These are phyloP conservation scores for Aspergillus nidulans DNA, from an alignment of 495 filamentous ascomycete genomes.

Conservation along the genomic window DNA sequence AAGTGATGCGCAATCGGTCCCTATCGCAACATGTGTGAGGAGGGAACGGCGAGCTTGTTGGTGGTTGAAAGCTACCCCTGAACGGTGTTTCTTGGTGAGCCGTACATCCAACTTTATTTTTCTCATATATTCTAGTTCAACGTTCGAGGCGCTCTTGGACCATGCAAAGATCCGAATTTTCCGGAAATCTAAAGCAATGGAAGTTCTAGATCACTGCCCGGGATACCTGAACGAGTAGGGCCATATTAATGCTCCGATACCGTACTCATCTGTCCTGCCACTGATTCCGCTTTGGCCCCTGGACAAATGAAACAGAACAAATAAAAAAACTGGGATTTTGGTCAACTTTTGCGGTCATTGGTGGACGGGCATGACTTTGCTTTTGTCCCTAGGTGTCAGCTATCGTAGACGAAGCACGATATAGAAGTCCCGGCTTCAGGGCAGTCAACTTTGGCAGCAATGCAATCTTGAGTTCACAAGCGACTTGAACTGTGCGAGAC, in stretches of 20 bases:
- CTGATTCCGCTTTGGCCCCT: slow-evolving; percentile 10
- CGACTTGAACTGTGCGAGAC: slow-evolving; percentile 8
- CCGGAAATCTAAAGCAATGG: slow-evolving; percentile 7
- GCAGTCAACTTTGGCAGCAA: not conserved
- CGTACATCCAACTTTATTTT: slow-evolving; percentile 22
- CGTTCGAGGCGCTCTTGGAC: slow-evolving; percentile 27
- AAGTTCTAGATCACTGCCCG: slow-evolving; percentile 29
- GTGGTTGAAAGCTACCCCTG: not conserved
- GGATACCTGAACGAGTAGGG: slow-evolving; percentile 5
- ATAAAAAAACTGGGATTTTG: slow-evolving; percentile 1
- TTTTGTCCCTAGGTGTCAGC: not conserved
- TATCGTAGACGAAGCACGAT: not conserved
- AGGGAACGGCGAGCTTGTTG: slow-evolving; percentile 8
- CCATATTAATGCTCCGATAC: slow-evolving; percentile 3
- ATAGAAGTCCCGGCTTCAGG: not conserved
- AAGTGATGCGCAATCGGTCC: slow-evolving; percentile 15
- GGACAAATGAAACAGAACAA: slow-evolving; percentile 8
- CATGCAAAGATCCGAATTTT: slow-evolving; percentile 20
- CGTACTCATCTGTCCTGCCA: not conserved
- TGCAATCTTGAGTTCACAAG: not conserved
- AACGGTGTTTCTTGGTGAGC: slow-evolving; percentile 12
- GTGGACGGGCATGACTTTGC: not conserved
- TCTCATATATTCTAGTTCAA: slow-evolving; percentile 19
- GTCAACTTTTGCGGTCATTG: slow-evolving; percentile 9
- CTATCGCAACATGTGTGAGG: slow-evolving; percentile 6